Conservation (phyloP, 192 early-diverging fungal genomes). For the Gonapodya prolifera region DNA sequence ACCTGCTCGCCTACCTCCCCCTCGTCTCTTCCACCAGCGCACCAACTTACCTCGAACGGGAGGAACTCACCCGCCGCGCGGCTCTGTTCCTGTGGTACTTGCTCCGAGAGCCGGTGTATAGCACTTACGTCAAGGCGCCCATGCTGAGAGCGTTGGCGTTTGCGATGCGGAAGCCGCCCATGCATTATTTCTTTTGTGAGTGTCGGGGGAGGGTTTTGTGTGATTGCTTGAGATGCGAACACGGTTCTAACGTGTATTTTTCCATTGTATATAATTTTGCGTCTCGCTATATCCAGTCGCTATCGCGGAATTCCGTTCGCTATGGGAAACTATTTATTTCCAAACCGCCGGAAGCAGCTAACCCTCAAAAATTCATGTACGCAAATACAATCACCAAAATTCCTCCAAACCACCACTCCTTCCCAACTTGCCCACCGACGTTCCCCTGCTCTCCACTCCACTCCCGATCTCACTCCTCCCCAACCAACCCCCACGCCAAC, state of each 20-base stretch:
- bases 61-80: neutral
- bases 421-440: neutral
- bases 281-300: neutral
- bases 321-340: neutral
- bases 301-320: neutral
- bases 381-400: neutral
- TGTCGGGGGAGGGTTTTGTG: no score
- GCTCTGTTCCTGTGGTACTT: neutral
- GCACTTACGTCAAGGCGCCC: neutral
- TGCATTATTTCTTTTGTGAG: neutral
- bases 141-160: neutral
- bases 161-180: neutral
- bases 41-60: neutral
- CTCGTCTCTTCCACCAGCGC: neutral
- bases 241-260: no score
- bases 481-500: neutral
- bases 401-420: neutral
- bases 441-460: neutral
- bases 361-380: neutral
- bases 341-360: neutral
- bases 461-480: neutral
- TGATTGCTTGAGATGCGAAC: no score
- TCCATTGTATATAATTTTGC: no score
- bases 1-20: neutral
- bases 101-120: conserved; percentile 3